Evolutionary conservation across 768 basidiomycete species (phyloP).

Genomic region (Boletus subcaerulescens): DNA sequence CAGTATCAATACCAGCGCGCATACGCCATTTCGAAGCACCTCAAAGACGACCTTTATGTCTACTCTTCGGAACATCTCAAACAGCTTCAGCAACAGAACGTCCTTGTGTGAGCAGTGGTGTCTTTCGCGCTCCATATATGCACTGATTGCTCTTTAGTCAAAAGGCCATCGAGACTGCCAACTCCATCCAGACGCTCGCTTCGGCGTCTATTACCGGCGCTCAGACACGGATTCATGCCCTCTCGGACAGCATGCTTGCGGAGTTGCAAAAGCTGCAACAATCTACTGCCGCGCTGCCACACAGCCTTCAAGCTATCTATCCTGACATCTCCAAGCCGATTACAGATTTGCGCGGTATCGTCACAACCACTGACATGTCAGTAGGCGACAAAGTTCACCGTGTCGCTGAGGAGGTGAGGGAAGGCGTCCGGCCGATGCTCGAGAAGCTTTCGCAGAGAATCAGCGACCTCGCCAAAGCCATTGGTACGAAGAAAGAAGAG

Average conservation of each 20-base stretch:
- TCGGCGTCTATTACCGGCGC: slow-evolving; percentile 54
- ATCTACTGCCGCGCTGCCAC: slow-evolving; percentile 55
- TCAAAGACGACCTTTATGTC: slow-evolving; percentile 58
- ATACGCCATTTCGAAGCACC: slow-evolving; percentile 57
- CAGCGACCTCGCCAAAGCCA: slow-evolving; percentile 23
- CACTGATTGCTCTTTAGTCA: slow-evolving; percentile 42
- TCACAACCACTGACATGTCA: slow-evolving; percentile 52
- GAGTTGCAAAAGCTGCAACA: slow-evolving; percentile 67
- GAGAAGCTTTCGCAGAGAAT: slow-evolving; percentile 47
- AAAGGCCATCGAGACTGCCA: slow-evolving; percentile 66
- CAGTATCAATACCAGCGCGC: slow-evolving; percentile 81
- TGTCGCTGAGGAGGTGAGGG: slow-evolving; percentile 55
- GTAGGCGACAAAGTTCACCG: slow-evolving; percentile 61
- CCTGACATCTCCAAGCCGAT: slow-evolving; percentile 51
- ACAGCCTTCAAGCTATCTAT: slow-evolving; percentile 58
- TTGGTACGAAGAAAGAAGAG: slow-evolving; percentile 31
- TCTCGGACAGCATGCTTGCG: slow-evolving; percentile 62
- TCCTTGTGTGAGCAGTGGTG: slow-evolving; percentile 50
- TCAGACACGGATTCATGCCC: slow-evolving; percentile 52
- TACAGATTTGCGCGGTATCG: slow-evolving; percentile 51
- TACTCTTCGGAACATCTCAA: slow-evolving; percentile 73
- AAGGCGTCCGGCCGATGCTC: slow-evolving; percentile 59
- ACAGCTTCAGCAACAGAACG: slow-evolving; percentile 63
- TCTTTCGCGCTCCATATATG: neutral
- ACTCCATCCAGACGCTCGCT: slow-evolving; percentile 57